These are phyloP conservation scores for Ilyonectria destructans DNA, from an alignment of 2,329 filamentous ascomycete species.

Conservation along the genomic window DNA sequence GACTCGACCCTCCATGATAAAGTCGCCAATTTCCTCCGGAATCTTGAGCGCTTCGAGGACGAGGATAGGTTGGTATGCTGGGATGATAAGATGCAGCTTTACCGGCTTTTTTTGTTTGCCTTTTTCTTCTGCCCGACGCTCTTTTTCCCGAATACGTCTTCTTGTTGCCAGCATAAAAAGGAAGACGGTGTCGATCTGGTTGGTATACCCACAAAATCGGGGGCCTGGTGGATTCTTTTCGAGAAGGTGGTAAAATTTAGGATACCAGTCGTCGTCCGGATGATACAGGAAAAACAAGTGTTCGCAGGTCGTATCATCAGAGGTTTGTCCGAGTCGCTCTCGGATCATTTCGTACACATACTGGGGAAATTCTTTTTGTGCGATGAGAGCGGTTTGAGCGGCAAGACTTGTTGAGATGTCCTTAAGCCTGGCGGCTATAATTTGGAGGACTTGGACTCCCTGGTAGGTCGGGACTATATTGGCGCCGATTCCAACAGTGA, in stretches of 20 bases:
- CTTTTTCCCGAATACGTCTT: conserved; percentile 46
- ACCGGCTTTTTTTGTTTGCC: conserved; percentile 44
- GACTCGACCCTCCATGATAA: conserved; percentile 58
- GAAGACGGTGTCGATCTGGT: conserved; percentile 59
- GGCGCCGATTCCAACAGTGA: conserved; percentile 52
- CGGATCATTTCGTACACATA: conserved; percentile 57
- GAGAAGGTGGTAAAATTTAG: conserved; percentile 57
- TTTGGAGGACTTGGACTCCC: conserved; percentile 54
- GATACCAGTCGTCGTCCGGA: conserved; percentile 61
- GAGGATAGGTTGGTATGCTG: conserved; percentile 58
- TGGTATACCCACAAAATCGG: conserved; percentile 59
- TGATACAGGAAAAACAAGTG: conserved; percentile 61
- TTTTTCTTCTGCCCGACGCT: conserved; percentile 44
- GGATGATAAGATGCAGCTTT: conserved; percentile 57
- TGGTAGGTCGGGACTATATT: conserved; percentile 57
- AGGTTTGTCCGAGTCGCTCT: conserved; percentile 54
- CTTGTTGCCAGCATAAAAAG: conserved; percentile 58
- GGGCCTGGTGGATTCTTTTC: conserved; percentile 53
- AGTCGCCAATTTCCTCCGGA: conserved; percentile 56
- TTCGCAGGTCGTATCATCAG: conserved; percentile 49
- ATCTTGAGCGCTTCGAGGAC: conserved; percentile 56
- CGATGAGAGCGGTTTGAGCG: conserved; percentile 56
- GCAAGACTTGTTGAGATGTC: conserved; percentile 53
- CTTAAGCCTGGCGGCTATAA: conserved; percentile 55
- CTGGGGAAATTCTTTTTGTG: conserved; percentile 56